Percentiles rank a stretch among this genome's conserved stretches.
phyloP scores from a whole-genome alignment of 2,329 filamentous ascomycete genomes.

The Pseudogymnoascus sp. region DNA sequence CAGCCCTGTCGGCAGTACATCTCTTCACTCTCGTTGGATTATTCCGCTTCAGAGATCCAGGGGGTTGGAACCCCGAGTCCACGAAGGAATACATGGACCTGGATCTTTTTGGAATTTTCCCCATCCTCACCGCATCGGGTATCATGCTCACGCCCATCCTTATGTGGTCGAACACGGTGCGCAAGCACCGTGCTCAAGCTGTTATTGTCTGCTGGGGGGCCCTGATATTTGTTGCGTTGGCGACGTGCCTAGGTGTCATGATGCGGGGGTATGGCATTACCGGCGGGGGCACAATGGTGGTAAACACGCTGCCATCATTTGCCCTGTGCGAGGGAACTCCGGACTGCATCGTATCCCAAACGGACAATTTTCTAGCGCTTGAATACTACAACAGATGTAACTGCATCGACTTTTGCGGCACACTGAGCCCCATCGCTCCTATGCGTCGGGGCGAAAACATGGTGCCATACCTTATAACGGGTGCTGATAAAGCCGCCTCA shows the following conservation, averaged over 20 bases:
- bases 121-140: slow-evolving; percentile 11
- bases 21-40: slow-evolving; percentile 8
- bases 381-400: background rate
- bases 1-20: slow-evolving; percentile 9
- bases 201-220: slow-evolving; percentile 12
- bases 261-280: slow-evolving; percentile 7
- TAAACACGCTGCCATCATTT: background rate
- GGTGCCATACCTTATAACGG: background rate
- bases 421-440: slow-evolving; percentile 1
- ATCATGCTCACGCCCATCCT: slow-evolving; percentile 14
- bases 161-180: slow-evolving; percentile 11
- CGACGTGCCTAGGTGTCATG: slow-evolving; percentile 10
- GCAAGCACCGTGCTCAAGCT: slow-evolving; percentile 9
- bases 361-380: too few relatives aligned
- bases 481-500: background rate
- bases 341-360: background rate
- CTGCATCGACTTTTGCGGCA: slow-evolving; percentile 13
- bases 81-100: background rate
- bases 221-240: background rate
- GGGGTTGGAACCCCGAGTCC: background rate
- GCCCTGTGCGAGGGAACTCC: background rate
- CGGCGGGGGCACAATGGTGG: slow-evolving; percentile 8
- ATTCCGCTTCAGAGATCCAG: background rate
- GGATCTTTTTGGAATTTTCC: slow-evolving; percentile 10
- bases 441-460: slow-evolving; percentile 11